Base-by-base conservation (phyloP, 768 basidiomycete species). In the Russula sp. region DNA sequence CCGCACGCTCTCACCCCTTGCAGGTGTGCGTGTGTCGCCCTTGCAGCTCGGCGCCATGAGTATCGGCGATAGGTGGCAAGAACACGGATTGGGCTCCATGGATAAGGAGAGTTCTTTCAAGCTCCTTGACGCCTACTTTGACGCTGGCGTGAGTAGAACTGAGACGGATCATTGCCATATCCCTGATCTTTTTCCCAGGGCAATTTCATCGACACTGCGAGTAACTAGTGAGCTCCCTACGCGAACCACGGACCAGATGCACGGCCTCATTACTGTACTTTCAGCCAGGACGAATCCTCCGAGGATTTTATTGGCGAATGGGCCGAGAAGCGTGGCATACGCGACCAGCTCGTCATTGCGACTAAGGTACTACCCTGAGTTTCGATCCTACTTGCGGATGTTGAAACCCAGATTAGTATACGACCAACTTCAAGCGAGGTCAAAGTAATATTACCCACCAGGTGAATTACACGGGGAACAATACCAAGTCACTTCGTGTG, bases 301-400 rank as follows among this genome's bases (percentile, higher is more conserved):
- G 85, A 88, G 69, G 64, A 66, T 55, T 78, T 79, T 69, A 73
- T 82, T 22, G 80, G 80, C n/a, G 81, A 81, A 66, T 82, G 81
- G 80, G 78, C 77, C 69, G 75, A 77, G 63, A 54, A 65, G 34
- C 72, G 79, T n/a, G 73, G 72, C 0, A 74, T 76, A 58, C 73
- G 81, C 45, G 78, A 82, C 62, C 78, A 80, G 53, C 74, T 82
- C n/a, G 72, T 81, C 66, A 70, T 81, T 39, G 79, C 79, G 1
- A 79, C 80, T 37, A 81, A 77, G 75, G 75, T 76, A 39, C 31
- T 42, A 22, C 0, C n/a, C 6, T 2, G 35, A n/a, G 4, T 39
- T 27, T 37, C 2, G 1, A 9, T 47, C 6, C 6, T 42, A 9
- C 27, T 31, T 4, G 40, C 13, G 11, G 31, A 37, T 16, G 79